Conservation (phyloP, 2,329 filamentous ascomycete genomes). For the Penicillium sp. region DNA sequence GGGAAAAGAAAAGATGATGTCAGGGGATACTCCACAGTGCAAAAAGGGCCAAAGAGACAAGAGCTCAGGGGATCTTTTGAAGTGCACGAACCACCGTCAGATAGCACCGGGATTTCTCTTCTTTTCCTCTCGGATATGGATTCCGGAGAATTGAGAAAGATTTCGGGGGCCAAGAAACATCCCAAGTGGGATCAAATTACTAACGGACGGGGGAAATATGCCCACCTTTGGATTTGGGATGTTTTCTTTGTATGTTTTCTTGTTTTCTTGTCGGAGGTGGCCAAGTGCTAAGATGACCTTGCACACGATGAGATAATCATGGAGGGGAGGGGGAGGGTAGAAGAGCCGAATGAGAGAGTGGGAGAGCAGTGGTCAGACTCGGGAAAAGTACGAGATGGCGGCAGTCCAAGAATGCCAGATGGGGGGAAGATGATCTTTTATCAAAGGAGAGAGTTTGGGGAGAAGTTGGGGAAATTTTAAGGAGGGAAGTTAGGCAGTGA, state of each 20-base stretch:
- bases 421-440: neutral
- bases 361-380: neutral
- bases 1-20: neutral
- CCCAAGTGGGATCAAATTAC: neutral
- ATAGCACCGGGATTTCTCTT: neutral
- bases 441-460: neutral
- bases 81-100: neutral
- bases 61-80: neutral
- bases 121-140: neutral
- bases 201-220: neutral
- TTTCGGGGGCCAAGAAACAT: neutral
- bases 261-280: no score
- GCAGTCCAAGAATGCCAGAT: neutral
- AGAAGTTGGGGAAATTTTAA: neutral
- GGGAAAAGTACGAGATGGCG: neutral
- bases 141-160: neutral
- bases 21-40: neutral
- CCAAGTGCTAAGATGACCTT: neutral
- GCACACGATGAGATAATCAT: conserved; percentile 1
- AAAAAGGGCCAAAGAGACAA: neutral
- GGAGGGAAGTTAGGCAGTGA: neutral
- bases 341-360: neutral
- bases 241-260: neutral
- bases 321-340: neutral
- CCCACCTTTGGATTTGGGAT: neutral